Conservation (phyloP, 352 stramenopile genomes). For the Blastocystis sp. region DNA sequence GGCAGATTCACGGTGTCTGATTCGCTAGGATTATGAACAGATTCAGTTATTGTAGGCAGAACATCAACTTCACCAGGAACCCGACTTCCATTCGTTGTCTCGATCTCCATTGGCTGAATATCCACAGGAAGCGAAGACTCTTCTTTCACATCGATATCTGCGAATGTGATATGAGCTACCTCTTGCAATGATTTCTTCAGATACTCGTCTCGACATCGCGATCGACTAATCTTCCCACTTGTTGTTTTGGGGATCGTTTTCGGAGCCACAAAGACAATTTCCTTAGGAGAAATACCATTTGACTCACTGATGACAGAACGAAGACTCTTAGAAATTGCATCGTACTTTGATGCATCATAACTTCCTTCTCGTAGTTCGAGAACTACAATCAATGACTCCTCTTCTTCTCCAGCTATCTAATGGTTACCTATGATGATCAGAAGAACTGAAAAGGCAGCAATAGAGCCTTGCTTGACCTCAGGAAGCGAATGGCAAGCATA, state of each 20-base stretch:
- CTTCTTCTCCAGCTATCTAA: slow-evolving; percentile 68
- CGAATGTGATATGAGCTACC: not conserved
- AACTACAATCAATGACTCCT: slow-evolving; percentile 74
- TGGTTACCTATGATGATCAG: slow-evolving; percentile 48
- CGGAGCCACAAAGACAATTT: slow-evolving; percentile 82
- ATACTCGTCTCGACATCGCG: not conserved
- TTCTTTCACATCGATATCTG: not conserved
- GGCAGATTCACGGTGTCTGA: not conserved
- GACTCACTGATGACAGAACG: slow-evolving; percentile 71
- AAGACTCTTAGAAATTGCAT: slow-evolving; percentile 71
- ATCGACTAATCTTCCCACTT: slow-evolving; percentile 91
- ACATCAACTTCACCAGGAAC: not conserved
- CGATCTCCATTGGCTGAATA: not conserved
- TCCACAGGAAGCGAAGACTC: not conserved
- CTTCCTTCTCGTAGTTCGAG: slow-evolving; percentile 72
- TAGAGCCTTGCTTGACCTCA: slow-evolving; percentile 75
- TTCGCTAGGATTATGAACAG: too few relatives aligned
- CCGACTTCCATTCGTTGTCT: not conserved
- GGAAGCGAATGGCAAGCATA: slow-evolving; percentile 76
- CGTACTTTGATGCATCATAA: slow-evolving; percentile 31
- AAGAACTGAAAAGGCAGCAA: slow-evolving; percentile 81
- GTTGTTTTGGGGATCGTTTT: slow-evolving; percentile 92
- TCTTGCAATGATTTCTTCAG: not conserved
- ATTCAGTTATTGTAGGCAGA: not conserved
- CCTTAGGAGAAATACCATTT: slow-evolving; percentile 78